Percentiles rank a stretch among this genome's conserved stretches.
phyloP scores from a whole-genome alignment of 2,329 filamentous ascomycete genomes.

The Sporothrix humicola region DNA sequence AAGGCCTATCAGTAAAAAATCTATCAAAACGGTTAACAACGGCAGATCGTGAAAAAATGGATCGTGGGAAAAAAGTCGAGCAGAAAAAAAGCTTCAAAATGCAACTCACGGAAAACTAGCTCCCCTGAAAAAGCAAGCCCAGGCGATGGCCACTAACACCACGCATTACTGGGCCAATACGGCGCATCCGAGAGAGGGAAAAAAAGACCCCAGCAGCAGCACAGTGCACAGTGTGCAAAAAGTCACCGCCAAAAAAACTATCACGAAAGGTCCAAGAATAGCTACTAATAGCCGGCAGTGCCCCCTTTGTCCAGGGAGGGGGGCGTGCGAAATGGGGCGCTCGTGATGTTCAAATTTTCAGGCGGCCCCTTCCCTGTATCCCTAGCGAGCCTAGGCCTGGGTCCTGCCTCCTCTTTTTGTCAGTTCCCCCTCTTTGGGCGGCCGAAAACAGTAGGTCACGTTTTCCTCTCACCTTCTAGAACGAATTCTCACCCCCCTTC shows the following conservation, averaged over 20 bases:
- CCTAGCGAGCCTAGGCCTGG: constrained; percentile 12
- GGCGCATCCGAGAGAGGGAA: constrained; percentile 10
- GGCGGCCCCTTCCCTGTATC: constrained; percentile 23
- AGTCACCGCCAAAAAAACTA: no score
- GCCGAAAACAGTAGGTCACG: constrained; percentile 25
- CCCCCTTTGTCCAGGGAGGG: constrained; percentile 20
- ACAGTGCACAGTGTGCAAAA: constrained; percentile 23
- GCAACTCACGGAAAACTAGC: neutral
- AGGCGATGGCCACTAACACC: constrained; percentile 9
- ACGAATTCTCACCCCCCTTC: constrained; percentile 4
- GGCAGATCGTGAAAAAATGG: constrained; percentile 16
- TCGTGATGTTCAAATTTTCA: constrained; percentile 31
- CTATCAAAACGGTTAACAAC: neutral
- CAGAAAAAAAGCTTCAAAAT: neutral
- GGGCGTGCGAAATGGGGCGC: constrained; percentile 11
- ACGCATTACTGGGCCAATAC: constrained; percentile 9
- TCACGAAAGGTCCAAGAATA: constrained; percentile 3
- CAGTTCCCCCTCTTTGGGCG: neutral
- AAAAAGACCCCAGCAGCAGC: constrained; percentile 15
- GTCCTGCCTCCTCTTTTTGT: neutral
- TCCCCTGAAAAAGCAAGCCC: neutral
- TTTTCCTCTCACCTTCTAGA: constrained; percentile 25
- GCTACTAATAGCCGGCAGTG: constrained; percentile 5
- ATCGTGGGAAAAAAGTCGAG: neutral
- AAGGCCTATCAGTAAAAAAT: constrained; percentile 11